Conservation (phyloP, 2,329 filamentous ascomycete genomes). For the Epichloe typhina region DNA sequence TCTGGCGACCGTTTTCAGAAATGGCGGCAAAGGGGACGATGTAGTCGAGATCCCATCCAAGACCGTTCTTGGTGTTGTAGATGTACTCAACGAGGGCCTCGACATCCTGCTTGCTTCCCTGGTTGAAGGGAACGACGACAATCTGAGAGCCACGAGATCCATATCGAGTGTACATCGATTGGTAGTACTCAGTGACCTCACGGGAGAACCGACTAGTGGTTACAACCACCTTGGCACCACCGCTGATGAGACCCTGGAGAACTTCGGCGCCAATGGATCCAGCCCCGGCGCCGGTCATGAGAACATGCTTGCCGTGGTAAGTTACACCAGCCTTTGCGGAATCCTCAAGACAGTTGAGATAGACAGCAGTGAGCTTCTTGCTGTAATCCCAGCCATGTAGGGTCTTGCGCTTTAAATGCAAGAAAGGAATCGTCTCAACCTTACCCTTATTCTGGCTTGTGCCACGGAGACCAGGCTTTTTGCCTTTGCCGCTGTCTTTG, state of each 20-base stretch:
- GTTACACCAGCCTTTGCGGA: conserved; percentile 79
- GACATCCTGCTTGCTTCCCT: conserved; percentile 95
- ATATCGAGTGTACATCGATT: conserved; percentile 92
- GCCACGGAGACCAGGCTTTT: conserved; percentile 37
- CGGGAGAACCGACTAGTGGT: conserved; percentile 95
- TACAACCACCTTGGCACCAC: conserved; percentile 91
- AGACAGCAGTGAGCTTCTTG: conserved; percentile 91
- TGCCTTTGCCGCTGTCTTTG: conserved; percentile 61
- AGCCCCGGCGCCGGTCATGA: conserved; percentile 97
- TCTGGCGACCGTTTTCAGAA: conserved; percentile 93
- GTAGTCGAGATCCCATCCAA: conserved; percentile 96
- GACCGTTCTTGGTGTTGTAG: conserved; percentile 88
- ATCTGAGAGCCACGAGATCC: conserved; percentile 91
- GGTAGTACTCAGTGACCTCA: conserved; percentile 97
- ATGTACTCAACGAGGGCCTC: conserved; percentile 92
- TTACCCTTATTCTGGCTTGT: conserved; percentile 65
- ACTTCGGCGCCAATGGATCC: conserved; percentile 97
- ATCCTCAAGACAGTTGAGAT: conserved; percentile 82
- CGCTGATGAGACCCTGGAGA: conserved; percentile 86
- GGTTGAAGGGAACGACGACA: conserved; percentile 97
- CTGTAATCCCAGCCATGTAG: conserved; percentile 97
- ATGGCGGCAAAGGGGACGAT: conserved; percentile 96
- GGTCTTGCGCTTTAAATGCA: conserved; percentile 89
- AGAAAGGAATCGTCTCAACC: conserved; percentile 93
- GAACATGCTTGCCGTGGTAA: conserved; percentile 86